Percentiles rank a stretch among this genome's conserved stretches.
These are phyloP conservation scores for Papiliotrema terrestris DNA, from an alignment of 1,284 basidiomycete genomes.

Conservation along the genomic window DNA sequence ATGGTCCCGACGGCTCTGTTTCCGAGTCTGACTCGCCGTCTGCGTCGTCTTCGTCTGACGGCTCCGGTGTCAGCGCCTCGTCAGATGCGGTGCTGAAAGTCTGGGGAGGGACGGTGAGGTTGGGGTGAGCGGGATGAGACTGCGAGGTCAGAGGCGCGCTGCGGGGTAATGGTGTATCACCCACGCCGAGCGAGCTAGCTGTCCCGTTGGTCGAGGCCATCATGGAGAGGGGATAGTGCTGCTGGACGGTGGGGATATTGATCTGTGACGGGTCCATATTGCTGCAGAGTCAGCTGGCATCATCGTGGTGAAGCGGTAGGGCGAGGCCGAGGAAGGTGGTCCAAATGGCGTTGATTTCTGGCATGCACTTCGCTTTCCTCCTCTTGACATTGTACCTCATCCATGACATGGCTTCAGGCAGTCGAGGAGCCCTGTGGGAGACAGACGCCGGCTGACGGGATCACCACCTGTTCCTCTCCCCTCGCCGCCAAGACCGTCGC, in stretches of 20 bases:
- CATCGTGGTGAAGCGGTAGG: background rate
- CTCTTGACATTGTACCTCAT: no score
- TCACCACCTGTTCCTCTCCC: no score
- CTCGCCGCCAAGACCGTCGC: no score
- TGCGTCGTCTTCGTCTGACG: conserved; percentile 13
- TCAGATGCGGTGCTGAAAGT: conserved; percentile 5
- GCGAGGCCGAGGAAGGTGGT: no score
- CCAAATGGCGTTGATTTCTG: no score
- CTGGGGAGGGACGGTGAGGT: conserved; percentile 12
- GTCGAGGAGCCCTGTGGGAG: no score
- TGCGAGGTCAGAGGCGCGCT: background rate
- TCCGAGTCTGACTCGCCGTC: conserved; percentile 9
- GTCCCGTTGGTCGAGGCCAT: conserved; percentile 6
- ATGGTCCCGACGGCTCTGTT: background rate
- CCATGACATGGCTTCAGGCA: no score
- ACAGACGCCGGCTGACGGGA: no score
- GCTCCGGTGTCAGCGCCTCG: conserved; percentile 26
- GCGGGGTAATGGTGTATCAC: background rate
- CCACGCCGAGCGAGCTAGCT: no score
- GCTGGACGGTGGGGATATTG: conserved; percentile 8
- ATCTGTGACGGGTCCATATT: conserved; percentile 1
- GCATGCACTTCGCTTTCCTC: no score
- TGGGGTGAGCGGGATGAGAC: conserved; percentile 1
- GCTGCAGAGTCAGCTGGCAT: background rate
- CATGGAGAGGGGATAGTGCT: conserved; percentile 24